Evolutionary conservation across 2,329 filamentous ascomycete genomes (phyloP), one percentile per base, ranked within the genome.

Genomic region (Ascochyta lentis): DNA sequence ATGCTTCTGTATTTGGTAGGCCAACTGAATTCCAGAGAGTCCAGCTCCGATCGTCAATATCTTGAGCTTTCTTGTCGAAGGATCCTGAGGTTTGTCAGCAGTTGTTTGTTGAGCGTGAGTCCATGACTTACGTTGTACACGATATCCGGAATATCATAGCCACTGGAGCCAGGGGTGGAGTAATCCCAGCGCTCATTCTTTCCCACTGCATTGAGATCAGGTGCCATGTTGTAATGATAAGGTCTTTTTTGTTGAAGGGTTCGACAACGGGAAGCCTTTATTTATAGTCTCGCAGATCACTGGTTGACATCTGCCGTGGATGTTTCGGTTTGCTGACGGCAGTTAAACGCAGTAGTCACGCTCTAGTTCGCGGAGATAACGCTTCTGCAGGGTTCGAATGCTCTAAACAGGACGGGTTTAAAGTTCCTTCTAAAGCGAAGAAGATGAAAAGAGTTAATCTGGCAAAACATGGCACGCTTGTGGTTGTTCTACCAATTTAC

Each of bases 21-120:
- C 79, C 65, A 78, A 75, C 58, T 79, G 65, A 12, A 82, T 81
- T 6, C 79, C 79, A 9, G 76, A 78, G 1, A 81, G 71, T 6
- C 80, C 80, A 4, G 77, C 80, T 27, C 80, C 80, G 49, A 83
- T 80, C 8, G 77, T 81, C 35, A 83, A 57, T 2, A 81, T 77
- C 38, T 75, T 78, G 23, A 83, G 54, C 58, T 77, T 80, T 3
- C 57, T 43, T 9, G 56, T 54, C 1, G 61, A 55, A 4, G 63
- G 61, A 13, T 66, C 61, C 63, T 65, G 4, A 1, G 5, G 1
- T 12, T 12, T 26, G 15, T 55, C 33, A 50, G 16, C 6, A 4
- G 5, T 0, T 19, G 15, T 10, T 6, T n/a, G 49, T 6, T 26
- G 51, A 9, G 3, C 9, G 4, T 22, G 16, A 23, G 1, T 15